Conservation (phyloP, 371 early-diverging fungal genomes). For the Capniomyces stellatus region DNA sequence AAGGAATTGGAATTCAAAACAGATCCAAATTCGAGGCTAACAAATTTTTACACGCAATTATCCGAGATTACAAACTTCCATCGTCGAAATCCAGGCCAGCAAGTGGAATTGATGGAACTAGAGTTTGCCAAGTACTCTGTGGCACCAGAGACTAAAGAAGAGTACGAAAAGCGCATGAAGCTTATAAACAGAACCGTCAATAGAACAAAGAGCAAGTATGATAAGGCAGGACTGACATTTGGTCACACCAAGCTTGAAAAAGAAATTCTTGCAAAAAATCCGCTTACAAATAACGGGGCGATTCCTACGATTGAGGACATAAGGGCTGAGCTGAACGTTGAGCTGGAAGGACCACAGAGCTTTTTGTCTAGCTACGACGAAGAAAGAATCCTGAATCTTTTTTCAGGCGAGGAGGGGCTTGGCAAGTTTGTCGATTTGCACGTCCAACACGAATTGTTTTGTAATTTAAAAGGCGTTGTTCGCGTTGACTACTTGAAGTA, state of each 20-base stretch:
- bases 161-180: slow-evolving; percentile 27
- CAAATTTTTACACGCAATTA: slow-evolving; percentile 72
- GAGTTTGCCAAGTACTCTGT: slow-evolving; percentile 40
- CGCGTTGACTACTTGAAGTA: neutral
- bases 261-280: slow-evolving; percentile 1
- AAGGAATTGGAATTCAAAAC: slow-evolving; percentile 55
- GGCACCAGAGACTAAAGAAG: slow-evolving; percentile 32
- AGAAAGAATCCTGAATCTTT: slow-evolving; percentile 57
- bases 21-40: slow-evolving; percentile 44
- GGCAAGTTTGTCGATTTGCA: slow-evolving; percentile 83
- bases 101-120: slow-evolving; percentile 59
- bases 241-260: slow-evolving; percentile 1
- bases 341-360: slow-evolving; percentile 2
- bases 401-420: slow-evolving; percentile 78
- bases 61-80: slow-evolving; percentile 68
- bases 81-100: slow-evolving; percentile 59
- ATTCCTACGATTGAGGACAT: neutral
- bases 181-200: neutral
- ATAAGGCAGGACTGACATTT: neutral
- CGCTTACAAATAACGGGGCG: neutral
- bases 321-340: neutral
- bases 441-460: slow-evolving; percentile 46
- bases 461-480: slow-evolving; percentile 35
- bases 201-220: slow-evolving; percentile 2
- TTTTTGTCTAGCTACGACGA: slow-evolving; percentile 9